Conservation (phyloP, 2,329 filamentous ascomycete species). For the Fusarium sarcochroum region DNA sequence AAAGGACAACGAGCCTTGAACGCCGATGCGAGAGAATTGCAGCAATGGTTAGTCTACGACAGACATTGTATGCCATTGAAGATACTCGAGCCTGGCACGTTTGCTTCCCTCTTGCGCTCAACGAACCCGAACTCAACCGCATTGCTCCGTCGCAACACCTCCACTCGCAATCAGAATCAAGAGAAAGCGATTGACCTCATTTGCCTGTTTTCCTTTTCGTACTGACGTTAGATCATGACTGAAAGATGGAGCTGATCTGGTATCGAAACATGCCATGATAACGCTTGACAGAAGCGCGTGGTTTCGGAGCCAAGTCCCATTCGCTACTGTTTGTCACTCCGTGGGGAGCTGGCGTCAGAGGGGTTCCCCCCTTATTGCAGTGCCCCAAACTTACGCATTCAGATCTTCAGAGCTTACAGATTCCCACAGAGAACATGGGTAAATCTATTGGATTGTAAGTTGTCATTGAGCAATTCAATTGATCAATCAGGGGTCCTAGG, state of each 20-base stretch:
- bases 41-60: neutral
- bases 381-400: conserved; percentile 23
- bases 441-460: conserved; percentile 38
- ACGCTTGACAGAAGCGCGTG: conserved; percentile 40
- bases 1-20: conserved; percentile 1
- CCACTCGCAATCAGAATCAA: conserved; percentile 40
- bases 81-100: conserved; percentile 36
- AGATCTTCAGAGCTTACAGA: conserved; percentile 20
- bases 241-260: conserved; percentile 29
- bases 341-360: conserved; percentile 23
- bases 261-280: conserved; percentile 16
- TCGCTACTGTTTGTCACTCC: conserved; percentile 36
- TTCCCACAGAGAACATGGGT: conserved; percentile 28
- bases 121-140: conserved; percentile 29
- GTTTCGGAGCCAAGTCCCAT: conserved; percentile 42
- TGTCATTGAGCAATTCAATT: conserved; percentile 15
- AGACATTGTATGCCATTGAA: conserved; percentile 34
- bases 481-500: conserved; percentile 18
- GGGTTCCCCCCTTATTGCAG: conserved; percentile 20
- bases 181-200: conserved; percentile 44
- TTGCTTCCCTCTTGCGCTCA: conserved; percentile 28
- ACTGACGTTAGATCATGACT: conserved; percentile 41
- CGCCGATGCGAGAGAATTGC: conserved; percentile 2
- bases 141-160: conserved; percentile 26
- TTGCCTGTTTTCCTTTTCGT: conserved; percentile 26